These are phyloP conservation scores for Yamadazyma kanchanaburiensis DNA, from an alignment of 1,139 yeast species.

Conservation along the genomic window DNA sequence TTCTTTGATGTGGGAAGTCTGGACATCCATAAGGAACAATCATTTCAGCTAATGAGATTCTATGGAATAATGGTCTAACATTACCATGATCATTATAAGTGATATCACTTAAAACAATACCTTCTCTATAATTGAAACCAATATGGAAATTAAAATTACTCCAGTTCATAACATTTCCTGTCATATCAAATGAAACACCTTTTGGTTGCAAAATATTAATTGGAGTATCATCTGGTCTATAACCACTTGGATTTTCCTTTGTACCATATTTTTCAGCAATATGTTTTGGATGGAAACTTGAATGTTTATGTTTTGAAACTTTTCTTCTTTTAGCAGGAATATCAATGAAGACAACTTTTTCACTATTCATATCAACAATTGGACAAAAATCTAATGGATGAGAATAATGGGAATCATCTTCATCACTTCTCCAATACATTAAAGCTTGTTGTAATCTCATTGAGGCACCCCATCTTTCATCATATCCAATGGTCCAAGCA, in stretches of 20 bases:
- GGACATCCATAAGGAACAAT: conserved; percentile 84
- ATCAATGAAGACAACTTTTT: conserved; percentile 68
- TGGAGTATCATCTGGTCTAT: conserved; percentile 59
- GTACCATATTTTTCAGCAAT: conserved; percentile 58
- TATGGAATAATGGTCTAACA: conserved; percentile 69
- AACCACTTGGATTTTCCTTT: conserved; percentile 46
- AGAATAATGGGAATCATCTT: conserved; percentile 78
- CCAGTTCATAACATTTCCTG: conserved; percentile 71
- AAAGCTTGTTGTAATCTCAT: conserved; percentile 79
- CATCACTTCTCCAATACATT: conserved; percentile 73
- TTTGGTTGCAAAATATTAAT: conserved; percentile 73
- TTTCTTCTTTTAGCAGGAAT: conserved; percentile 74
- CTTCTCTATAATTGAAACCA: conserved; percentile 84
- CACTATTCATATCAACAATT: conserved; percentile 69
- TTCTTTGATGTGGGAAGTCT: conserved; percentile 76
- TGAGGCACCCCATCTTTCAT: conserved; percentile 77
- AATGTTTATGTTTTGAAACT: conserved; percentile 61
- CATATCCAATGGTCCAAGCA: conserved; percentile 84
- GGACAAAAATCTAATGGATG: conserved; percentile 85
- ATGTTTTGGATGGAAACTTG: conserved; percentile 67
- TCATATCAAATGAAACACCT: conserved; percentile 73
- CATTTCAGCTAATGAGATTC: conserved; percentile 78
- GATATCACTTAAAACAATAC: conserved; percentile 73
- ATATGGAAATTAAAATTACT: conserved; percentile 72
- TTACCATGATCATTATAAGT: conserved; percentile 71